Base-by-base conservation (phyloP, 176 grass and related monocot species). In the maize (Zea mays) region DNA sequence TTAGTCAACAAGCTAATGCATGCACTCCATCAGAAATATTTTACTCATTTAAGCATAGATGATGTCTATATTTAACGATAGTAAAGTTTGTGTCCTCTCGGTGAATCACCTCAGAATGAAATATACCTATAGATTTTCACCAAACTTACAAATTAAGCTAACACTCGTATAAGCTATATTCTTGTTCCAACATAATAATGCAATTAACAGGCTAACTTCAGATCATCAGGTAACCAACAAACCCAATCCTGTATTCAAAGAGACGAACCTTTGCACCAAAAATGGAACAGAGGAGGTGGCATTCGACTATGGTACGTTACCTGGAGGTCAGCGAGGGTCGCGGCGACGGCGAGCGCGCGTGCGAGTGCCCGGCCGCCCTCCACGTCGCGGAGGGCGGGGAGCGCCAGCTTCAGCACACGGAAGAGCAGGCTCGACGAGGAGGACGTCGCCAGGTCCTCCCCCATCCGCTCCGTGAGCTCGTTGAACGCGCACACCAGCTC, bases 401-500 rank as follows among this genome's bases (percentile, higher is more conserved):
- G 88, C 7, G 91, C 90, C 35, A 97, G 64, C 67, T 93, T 97
- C 47, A 97, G 85, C 46, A 88, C 81, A 61, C 79, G 90, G 72
- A 97, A 97, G 74, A 97, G 87, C 16, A 97, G 84, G 65, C 85
- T 69, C 76, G 94, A 94, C 33, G 94, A 97, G 8, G 89, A 91
- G 38, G 91, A 83, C 17, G 91, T 94, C 8, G 87, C 86, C 35
- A 93, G 85, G 9, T 73, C 85, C 65, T 83, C 80, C 38, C 85
- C 89, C 94, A 97, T 97, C 67, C 94, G 74, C 60, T 72, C 77
- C 7, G 82, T 92, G 3, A 97, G 89, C 59, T 97, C 91, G 75
- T 93, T 92, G 78, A 93, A 97, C n/a, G 89, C 89, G 3, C 89
- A 85, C 51, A 97, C 94, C 60, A 97, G 81, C 82, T 97, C 91